phyloP scores from a whole-genome alignment of 2,329 filamentous ascomycete species.

The Paecilomyces niveus region DNA sequence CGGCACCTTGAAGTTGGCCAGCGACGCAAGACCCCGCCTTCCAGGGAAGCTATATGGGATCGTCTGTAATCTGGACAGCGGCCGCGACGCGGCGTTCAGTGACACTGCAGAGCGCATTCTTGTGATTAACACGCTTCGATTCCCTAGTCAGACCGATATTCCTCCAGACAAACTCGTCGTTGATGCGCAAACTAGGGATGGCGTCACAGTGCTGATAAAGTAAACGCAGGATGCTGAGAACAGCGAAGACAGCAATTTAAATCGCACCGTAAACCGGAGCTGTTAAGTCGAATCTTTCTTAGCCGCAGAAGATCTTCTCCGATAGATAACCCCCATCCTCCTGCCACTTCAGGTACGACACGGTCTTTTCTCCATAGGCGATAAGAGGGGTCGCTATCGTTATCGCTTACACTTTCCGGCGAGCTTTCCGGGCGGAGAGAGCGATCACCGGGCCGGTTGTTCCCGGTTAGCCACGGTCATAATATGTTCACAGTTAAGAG shows the following conservation, averaged over 20 bases:
- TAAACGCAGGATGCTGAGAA: neutral
- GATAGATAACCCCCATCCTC: neutral
- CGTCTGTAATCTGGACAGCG: conserved; percentile 10
- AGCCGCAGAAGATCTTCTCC: neutral
- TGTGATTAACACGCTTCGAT: neutral
- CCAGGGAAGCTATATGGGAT: conserved; percentile 12
- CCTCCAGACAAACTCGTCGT: neutral
- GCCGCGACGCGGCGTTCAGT: neutral
- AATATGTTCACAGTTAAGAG: neutral
- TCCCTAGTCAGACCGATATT: neutral
- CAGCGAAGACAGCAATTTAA: neutral
- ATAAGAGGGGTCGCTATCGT: neutral
- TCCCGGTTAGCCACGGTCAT: neutral
- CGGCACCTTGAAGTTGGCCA: conserved; percentile 83
- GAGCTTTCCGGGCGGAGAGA: neutral
- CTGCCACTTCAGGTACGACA: neutral
- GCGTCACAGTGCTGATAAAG: neutral
- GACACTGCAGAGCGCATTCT: neutral
- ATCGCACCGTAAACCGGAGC: neutral
- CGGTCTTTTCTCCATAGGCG: neutral
- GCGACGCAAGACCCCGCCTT: conserved; percentile 41
- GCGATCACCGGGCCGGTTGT: neutral
- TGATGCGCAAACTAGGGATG: neutral
- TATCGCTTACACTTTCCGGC: neutral
- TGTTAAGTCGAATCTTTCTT: neutral